Conservation (phyloP, 1,284 basidiomycete species). For the Lignosus rhinocerotis region DNA sequence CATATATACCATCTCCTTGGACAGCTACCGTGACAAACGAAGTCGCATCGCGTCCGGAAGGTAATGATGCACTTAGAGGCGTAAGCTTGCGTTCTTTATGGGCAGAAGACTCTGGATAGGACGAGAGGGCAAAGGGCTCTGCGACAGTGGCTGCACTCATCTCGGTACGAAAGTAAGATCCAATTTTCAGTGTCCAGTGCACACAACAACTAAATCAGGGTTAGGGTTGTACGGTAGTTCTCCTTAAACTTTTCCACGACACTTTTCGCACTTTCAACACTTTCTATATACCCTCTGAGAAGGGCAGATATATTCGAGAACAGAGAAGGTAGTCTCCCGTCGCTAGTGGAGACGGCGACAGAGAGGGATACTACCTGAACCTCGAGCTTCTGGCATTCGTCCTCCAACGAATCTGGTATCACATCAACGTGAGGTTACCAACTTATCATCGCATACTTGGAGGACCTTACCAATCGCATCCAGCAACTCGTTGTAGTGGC, state of each 20-base stretch:
- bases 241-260: constrained; percentile 21
- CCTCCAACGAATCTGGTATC: constrained; percentile 14
- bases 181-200: constrained; percentile 19
- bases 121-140: constrained; percentile 62
- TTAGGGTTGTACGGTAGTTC: constrained; percentile 30
- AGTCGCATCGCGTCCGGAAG: constrained; percentile 18
- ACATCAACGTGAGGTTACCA: neutral
- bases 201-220: constrained; percentile 24
- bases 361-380: neutral
- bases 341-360: neutral
- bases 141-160: constrained; percentile 49
- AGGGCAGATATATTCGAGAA: constrained; percentile 14
- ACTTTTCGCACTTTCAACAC: constrained; percentile 7
- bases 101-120: constrained; percentile 39
- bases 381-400: constrained; percentile 5
- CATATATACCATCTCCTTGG: constrained; percentile 70
- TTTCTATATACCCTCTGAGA: constrained; percentile 9
- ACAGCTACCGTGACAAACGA: constrained; percentile 58
- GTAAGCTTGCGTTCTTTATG: constrained; percentile 16
- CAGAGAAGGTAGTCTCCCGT: constrained; percentile 4
- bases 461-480: constrained; percentile 17
- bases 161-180: constrained; percentile 19
- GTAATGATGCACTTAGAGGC: constrained; percentile 13
- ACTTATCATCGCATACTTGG: neutral
- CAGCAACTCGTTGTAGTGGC: constrained; percentile 16